Conservation (phyloP, 345 rosid genomes). For the Citrus glauca region DNA sequence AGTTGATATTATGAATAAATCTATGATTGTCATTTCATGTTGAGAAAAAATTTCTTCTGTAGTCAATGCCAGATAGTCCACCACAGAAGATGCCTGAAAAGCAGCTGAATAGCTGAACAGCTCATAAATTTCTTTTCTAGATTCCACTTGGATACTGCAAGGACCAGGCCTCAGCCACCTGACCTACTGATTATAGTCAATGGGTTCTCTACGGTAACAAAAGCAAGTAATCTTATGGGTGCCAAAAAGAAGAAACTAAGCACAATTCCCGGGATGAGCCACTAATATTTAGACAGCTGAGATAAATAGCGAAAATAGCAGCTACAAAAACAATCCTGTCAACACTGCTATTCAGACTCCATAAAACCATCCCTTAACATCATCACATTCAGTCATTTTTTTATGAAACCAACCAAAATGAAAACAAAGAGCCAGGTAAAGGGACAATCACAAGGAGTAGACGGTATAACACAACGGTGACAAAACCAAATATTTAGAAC, state of each 20-base stretch:
- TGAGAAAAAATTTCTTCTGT: not conserved
- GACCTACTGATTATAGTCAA: not conserved
- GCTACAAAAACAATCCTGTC: not conserved
- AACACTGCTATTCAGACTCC: not conserved
- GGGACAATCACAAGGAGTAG: not conserved
- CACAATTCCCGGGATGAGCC: not conserved
- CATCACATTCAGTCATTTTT: no score
- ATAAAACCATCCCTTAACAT: not conserved
- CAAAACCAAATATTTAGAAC: not conserved
- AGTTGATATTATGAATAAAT: not conserved
- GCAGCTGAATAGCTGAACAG: not conserved
- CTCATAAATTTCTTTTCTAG: not conserved
- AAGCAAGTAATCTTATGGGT: not conserved
- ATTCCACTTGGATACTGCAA: not conserved
- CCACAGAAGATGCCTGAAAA: not conserved
- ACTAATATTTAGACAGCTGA: not conserved
- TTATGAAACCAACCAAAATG: not conserved
- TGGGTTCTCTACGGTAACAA: not conserved
- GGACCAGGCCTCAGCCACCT: not conserved
- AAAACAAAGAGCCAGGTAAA: not conserved
- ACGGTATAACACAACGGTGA: not conserved
- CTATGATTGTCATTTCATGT: not conserved
- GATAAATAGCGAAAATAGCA: not conserved
- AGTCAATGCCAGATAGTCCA: not conserved
- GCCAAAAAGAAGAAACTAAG: not conserved